Evolutionary conservation across 345 rosid genomes (phyloP).

Genomic region (Bretschneidera sinensis): DNA sequence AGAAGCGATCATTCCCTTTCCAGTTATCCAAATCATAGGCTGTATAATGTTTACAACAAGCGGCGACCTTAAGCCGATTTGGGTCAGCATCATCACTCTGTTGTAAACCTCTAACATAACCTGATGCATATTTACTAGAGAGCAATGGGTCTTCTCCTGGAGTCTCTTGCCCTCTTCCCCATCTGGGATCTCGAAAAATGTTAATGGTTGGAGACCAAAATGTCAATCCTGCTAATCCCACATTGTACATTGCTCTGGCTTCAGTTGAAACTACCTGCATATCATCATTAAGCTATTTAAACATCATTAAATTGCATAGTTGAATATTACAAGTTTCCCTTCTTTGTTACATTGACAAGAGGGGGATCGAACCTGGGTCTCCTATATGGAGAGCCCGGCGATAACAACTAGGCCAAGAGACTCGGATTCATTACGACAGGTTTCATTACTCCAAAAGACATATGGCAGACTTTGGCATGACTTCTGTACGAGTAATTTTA

Average conservation of each 20-base stretch:
- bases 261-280: conserved; percentile 84
- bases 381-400: no score
- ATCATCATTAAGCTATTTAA: background rate
- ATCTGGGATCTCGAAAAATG: conserved; percentile 90
- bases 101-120: conserved; percentile 77
- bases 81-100: conserved; percentile 42
- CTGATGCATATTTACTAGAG: conserved; percentile 60
- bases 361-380: no score
- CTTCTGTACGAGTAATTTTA: no score
- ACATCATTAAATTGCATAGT: no score
- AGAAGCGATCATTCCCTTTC: conserved; percentile 73
- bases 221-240: conserved; percentile 84
- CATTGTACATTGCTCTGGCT: conserved; percentile 97
- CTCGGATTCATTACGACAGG: no score
- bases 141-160: conserved; percentile 96
- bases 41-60: conserved; percentile 93
- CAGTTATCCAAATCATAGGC: conserved; percentile 91
- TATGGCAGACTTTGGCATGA: no score
- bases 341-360: no score
- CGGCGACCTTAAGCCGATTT: conserved; percentile 82
- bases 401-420: no score
- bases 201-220: conserved; percentile 92
- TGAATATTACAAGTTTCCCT: no score
- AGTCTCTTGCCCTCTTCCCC: conserved; percentile 97
- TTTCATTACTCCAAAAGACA: no score